Evolutionary conservation across 2,329 filamentous ascomycete genomes (phyloP), one percentile per base, ranked within the genome.

Genomic region (Diaporthe velutina): DNA sequence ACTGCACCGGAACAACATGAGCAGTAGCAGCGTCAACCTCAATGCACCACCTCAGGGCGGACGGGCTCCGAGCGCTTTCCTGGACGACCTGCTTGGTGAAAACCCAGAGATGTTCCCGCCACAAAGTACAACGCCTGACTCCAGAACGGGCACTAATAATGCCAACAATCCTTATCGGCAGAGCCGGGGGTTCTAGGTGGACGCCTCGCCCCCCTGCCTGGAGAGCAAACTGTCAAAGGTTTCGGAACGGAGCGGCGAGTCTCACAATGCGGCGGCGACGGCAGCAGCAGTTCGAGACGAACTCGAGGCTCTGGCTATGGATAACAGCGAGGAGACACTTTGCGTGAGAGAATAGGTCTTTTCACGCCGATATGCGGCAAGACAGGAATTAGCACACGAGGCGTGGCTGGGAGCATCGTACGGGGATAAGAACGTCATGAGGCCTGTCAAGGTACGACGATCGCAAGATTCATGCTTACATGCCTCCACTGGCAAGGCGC

Each of bases 31-130:
- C 6, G 81, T 96, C 76, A 93, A 92, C 78, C 87, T 93, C 74
- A 91, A 89, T 76, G 88, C 90, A 73, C 89, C 93, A 4, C 88
- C 91, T 19, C 93, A 91, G 12, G 60, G 60, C 71, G 91, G 92
- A 73, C 89, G 96, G 74, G 93, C 95, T 22, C 96, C 96, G 0
- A 98, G 95, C 82, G 94, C 95, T 25, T 98, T 95, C 82, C 87
- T 98, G 52, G 96, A 98, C 75, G 95, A 98, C 82, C 84, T 98
- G 67, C 93, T 98, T 76, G 95, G 95, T 80, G 94, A 94, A 77
- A 93, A 95, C 80, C 86, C 88, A 8, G 85, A 85, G 50, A 82
- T 84, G 77, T 85, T 90, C 71, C 88, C 89, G 15, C 86, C 88
- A 3, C 74, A 80, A 78, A 9, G 76, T 61, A 42, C 60, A 58